Evolutionary conservation across 1,284 basidiomycete genomes (phyloP), one percentile per base, ranked within the genome.

Genomic region (Naganishia liquefaciens): DNA sequence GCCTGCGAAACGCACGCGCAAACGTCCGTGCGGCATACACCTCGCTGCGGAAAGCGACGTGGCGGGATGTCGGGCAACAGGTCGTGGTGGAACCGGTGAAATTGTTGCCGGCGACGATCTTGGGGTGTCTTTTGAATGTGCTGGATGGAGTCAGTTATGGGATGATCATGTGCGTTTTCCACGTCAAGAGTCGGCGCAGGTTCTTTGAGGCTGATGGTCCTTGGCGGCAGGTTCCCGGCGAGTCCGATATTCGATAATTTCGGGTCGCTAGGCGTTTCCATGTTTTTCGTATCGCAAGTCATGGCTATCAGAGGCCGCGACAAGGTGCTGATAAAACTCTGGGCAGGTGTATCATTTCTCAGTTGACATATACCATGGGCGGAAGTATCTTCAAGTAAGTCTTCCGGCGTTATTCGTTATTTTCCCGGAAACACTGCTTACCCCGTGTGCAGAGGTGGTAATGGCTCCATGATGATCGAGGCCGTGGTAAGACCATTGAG

Each of bases 401-500:
- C n/a, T 9, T 54, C 64, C 23, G 21, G 13, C 39, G 30, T 0
- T 17, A 15, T 21, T 13, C 21, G n/a, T n/a, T n/a, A n/a, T n/a
- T n/a, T n/a, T n/a, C 7, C 10, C 0, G 37, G 30, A 13, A 9
- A 37, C 11, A 50, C 44, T 10, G 15, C 55, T 60, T 23, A 60
- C 39, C 19, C 17, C 15, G n/a, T 9, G 19, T 10, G 84, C 84
- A 13, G 88, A 5, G 77, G 89, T 52, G 91, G 88, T 0, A 98
- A 96, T 79, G 93, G 93, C 10, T 94, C 90, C 62, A 97, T 98
- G 93, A 96, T 97, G 93, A 98, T 98, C 69, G 94, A 98, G 77
- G 91, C 93, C 13, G 91, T 96, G 69, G 88, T 90, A 76, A 64
- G 88, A n/a, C 85, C 27, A 28, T 51, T 10, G 17, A 53, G 43